Conservation (phyloP, 116 monocot species). For the Phalaenopsis hybrid region DNA sequence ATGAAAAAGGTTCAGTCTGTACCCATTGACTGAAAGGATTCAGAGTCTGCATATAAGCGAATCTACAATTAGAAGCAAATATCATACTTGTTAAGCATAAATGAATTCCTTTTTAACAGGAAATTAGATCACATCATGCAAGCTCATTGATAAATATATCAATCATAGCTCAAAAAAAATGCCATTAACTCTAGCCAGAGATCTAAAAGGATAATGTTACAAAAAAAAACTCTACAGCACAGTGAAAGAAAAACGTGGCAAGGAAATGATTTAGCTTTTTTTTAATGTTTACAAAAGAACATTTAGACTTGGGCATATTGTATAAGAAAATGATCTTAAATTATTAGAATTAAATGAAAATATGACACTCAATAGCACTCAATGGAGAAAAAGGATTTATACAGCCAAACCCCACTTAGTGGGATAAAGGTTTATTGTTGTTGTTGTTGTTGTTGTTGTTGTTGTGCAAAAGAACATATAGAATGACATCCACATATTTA, state of each 20-base stretch:
- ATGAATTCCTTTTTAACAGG: background rate
- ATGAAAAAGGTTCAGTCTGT: constrained; percentile 9
- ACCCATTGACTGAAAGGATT: constrained; percentile 76
- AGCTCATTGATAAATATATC: background rate
- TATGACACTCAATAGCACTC: too few relatives aligned
- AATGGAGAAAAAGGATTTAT: too few relatives aligned
- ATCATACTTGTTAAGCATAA: background rate
- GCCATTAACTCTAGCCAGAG: background rate
- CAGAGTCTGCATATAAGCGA: constrained; percentile 65
- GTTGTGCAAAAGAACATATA: background rate
- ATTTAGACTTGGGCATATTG: background rate
- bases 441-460: too few relatives aligned
- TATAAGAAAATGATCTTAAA: too few relatives aligned
- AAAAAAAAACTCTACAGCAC: background rate
- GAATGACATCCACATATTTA: background rate
- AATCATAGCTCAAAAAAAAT: background rate
- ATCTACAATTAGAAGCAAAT: constrained; percentile 44
- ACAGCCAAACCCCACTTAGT: too few relatives aligned
- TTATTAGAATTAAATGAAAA: too few relatives aligned
- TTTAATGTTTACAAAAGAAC: background rate
- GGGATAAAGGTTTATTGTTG: too few relatives aligned
- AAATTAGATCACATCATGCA: background rate
- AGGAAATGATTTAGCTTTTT: background rate
- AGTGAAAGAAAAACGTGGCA: background rate
- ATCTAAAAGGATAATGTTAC: background rate